These are phyloP conservation scores for Ensete glaucum DNA, from an alignment of 176 grass and related monocot genomes.

Conservation along the genomic window DNA sequence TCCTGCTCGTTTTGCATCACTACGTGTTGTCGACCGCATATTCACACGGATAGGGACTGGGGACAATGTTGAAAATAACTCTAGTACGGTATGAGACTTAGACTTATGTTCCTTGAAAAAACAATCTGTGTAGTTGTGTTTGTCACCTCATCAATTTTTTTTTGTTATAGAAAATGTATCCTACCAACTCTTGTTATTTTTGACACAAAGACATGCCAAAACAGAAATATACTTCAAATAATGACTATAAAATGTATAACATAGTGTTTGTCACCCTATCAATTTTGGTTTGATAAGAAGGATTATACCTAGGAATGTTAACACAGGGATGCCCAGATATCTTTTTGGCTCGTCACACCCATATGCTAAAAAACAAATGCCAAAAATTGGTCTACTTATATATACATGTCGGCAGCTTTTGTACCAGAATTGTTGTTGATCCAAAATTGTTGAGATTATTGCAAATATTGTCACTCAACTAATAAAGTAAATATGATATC, in stretches of 20 bases:
- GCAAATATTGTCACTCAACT: not conserved
- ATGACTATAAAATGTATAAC: no score
- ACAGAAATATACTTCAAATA: no score
- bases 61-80: conserved; percentile 86
- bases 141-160: not conserved
- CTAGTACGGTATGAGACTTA: conserved; percentile 57
- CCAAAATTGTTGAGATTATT: not conserved
- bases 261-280: no score
- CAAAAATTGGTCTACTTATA: no score
- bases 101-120: not conserved
- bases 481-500: not conserved
- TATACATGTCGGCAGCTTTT: no score
- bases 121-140: not conserved
- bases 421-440: not conserved
- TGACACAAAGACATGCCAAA: no score
- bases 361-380: no score
- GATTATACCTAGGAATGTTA: no score
- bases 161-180: not conserved
- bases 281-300: no score
- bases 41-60: conserved; percentile 85
- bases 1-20: conserved; percentile 89
- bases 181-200: not conserved
- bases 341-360: no score
- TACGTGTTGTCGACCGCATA: conserved; percentile 72
- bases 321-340: no score